Evolutionary conservation across 78 protist species (phyloP), one percentile per base, ranked within the genome.

Genomic region (Dictyostelium discoideum): DNA sequence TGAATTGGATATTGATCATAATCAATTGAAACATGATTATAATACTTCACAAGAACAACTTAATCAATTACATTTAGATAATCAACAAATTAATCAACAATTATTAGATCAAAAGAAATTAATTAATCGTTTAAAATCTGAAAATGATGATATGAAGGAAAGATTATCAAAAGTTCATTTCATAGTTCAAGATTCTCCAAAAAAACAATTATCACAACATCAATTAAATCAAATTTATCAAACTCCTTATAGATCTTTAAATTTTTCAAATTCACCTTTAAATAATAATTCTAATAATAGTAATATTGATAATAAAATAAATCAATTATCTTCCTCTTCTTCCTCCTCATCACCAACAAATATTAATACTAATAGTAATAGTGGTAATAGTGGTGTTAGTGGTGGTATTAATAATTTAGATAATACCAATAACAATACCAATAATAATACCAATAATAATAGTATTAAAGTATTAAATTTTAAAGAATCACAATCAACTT

Each of bases 121-220:
- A 24, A 13, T 90, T n/a, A 72, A 80, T 6, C 32, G 10, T 1
- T 60, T 90, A 29, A 37, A 67, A 29, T 37, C 42, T 0, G 95
- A 90, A 69, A 90, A 90, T 39, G 77, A 90, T 5, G 95, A 90
- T 73, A 90, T 90, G 95, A 90, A 90, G 40, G 95, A 82, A 72
- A 22, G 95, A 72, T 24, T 90, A 1, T 82, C 89, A 24, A 90
- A 82, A 37, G 95, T 90, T 16, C 95, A 90, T 73, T 29, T 72
- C 32, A 77, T 82, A 0, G 79, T 90, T 50, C 40, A 90, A 26
- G 74, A 90, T 69, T 80, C 89, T 3, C 95, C 95, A 67, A 90
- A 83, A 39, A 60, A 67, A 20, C 94, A 11, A 24, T 48, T 89
- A 18, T 10, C 87, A 20, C 18, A 37, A 60, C 4, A 46, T 24